Conservation (phyloP, 148 eudicot genomes). For the Fallopia convolvulus region DNA sequence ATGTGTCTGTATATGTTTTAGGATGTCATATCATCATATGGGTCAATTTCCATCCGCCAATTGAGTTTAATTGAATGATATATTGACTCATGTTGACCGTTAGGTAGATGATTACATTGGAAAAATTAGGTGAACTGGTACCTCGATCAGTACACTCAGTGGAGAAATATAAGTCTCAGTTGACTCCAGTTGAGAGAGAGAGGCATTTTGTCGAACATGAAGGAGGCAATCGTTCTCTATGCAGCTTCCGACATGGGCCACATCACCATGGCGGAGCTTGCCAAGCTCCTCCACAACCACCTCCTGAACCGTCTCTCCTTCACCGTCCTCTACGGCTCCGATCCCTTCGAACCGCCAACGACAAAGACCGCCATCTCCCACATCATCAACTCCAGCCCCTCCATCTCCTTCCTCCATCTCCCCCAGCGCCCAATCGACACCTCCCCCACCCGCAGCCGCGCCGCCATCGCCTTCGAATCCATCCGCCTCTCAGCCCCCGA, state of each 20-base stretch:
- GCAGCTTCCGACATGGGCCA: conserved; percentile 31
- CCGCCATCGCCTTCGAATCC: conserved; percentile 18
- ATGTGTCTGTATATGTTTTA: too few species aligned
- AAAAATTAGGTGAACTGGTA: too few species aligned
- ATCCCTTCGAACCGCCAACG: conserved; percentile 15
- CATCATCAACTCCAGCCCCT: conserved; percentile 16
- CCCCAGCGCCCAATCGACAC: conserved; percentile 7
- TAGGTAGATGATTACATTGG: too few species aligned
- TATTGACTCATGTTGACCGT: too few species aligned
- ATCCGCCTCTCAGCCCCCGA: conserved; percentile 21
- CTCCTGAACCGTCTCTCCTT: conserved; percentile 18
- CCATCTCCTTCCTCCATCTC: conserved; percentile 24
- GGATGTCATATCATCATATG: too few species aligned
- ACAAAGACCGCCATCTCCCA: conserved; percentile 16
- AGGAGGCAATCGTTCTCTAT: conserved; percentile 21
- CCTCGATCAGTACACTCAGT: too few species aligned
- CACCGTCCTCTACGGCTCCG: conserved; percentile 22
- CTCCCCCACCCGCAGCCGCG: conserved; percentile 11
- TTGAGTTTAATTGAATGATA: too few species aligned
- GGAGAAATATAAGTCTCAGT: too few species aligned
- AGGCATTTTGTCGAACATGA: background rate
- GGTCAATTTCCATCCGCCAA: too few species aligned
- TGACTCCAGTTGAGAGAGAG: too few species aligned
- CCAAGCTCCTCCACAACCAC: conserved; percentile 22
- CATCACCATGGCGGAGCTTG: conserved; percentile 31